Evolutionary conservation across 148 eudicot species (phyloP).

Genomic region (Persicaria maculosa): DNA sequence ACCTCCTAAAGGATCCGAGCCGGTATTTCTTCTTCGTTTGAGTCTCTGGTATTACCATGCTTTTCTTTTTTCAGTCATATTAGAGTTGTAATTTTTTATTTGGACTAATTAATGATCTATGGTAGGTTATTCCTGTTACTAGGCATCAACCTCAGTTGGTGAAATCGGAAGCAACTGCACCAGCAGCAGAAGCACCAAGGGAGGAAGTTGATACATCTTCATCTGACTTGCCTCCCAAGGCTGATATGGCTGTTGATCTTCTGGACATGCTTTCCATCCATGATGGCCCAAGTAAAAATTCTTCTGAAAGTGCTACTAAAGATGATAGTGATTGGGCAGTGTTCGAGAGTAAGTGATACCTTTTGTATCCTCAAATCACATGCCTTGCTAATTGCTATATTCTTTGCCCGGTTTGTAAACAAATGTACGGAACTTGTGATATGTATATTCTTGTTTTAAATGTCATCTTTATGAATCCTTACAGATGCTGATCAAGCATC

Average conservation of each 20-base stretch:
- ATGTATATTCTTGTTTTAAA: not conserved
- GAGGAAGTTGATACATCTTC: slow-evolving; percentile 21
- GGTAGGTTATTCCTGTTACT: slow-evolving; percentile 42
- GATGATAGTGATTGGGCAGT: slow-evolving; percentile 86
- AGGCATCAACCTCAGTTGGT: slow-evolving; percentile 40
- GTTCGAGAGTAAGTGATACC: slow-evolving; percentile 66
- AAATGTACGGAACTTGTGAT: not conserved
- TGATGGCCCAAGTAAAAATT: slow-evolving; percentile 54
- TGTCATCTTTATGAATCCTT: not conserved
- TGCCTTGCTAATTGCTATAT: not conserved
- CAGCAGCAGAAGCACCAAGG: slow-evolving; percentile 37
- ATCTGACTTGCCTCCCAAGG: slow-evolving; percentile 52
- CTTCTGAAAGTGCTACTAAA: slow-evolving; percentile 44
- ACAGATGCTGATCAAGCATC: slow-evolving; percentile 76
- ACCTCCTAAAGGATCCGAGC: slow-evolving; percentile 73
- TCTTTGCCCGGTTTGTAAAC: too few species aligned
- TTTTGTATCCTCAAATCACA: slow-evolving; percentile 4
- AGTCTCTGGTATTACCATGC: not conserved
- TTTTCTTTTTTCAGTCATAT: not conserved
- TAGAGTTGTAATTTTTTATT: not conserved
- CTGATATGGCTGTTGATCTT: slow-evolving; percentile 86
- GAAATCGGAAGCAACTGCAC: slow-evolving; percentile 41
- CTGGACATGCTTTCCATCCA: slow-evolving; percentile 91
- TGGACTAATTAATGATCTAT: slow-evolving; percentile 10
- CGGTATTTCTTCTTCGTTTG: slow-evolving; percentile 30